These are phyloP conservation scores for Chloropicon primus DNA, from an alignment of 139 green algal genomes.

Conservation along the genomic window DNA sequence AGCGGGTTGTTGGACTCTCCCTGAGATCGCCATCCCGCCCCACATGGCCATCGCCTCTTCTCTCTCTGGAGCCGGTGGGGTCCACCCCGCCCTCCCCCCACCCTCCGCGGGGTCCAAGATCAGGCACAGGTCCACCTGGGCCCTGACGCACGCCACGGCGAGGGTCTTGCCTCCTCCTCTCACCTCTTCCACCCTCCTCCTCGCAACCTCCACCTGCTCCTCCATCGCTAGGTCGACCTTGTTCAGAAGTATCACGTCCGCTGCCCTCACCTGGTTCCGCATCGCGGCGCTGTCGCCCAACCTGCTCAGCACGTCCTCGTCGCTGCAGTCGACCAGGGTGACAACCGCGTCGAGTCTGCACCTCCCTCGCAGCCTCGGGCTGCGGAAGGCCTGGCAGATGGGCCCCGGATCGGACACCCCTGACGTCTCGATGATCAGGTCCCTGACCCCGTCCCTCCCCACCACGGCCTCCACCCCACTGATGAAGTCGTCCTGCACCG, in stretches of 20 bases:
- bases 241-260: conserved; percentile 38
- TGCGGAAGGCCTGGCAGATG: conserved; percentile 9
- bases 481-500: conserved; percentile 84
- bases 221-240: conserved; percentile 37
- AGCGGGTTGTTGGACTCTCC: no score
- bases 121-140: background rate
- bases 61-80: background rate
- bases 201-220: conserved; percentile 11
- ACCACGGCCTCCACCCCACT: conserved; percentile 32
- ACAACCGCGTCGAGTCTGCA: conserved; percentile 20
- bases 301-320: background rate
- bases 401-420: conserved; percentile 28
- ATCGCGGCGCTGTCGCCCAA: conserved; percentile 10
- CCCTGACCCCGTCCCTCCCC: conserved; percentile 20
- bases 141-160: background rate
- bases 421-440: conserved; percentile 20
- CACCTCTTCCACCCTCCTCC: background rate
- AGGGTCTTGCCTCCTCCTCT: background rate
- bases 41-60: background rate
- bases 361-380: conserved; percentile 1
- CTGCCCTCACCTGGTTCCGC: conserved; percentile 21
- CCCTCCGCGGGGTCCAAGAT: background rate
- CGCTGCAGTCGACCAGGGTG: conserved; percentile 6
- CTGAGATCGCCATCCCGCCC: no score
- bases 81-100: no score